Conservation (phyloP, 2,329 filamentous ascomycete species). For the Cladorrhinum sp. region DNA sequence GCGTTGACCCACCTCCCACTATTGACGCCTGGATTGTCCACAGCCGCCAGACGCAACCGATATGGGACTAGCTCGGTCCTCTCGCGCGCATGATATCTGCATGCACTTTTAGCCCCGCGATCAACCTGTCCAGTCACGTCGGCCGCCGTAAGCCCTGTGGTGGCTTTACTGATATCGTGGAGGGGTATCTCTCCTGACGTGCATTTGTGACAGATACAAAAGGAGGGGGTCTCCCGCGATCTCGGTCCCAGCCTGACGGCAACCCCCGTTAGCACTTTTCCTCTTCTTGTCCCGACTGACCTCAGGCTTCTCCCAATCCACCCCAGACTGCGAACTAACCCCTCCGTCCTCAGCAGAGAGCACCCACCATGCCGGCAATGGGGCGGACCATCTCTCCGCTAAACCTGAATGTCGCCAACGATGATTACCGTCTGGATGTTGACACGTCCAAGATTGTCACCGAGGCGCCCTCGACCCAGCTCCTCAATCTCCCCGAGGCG, state of each 20-base stretch:
- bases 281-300: no score
- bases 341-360: neutral
- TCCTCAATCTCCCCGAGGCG: neutral
- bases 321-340: no score
- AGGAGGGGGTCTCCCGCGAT: neutral
- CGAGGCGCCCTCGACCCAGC: neutral
- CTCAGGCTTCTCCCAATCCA: no score
- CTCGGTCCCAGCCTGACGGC: neutral
- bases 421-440: neutral
- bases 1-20: no score
- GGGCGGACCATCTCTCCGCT: neutral
- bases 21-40: neutral
- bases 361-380: neutral
- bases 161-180: neutral
- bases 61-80: neutral
- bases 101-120: neutral
- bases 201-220: neutral
- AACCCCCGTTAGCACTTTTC: no score
- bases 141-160: neutral
- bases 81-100: neutral
- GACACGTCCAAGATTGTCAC: neutral
- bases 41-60: neutral
- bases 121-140: neutral
- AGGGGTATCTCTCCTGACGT: neutral
- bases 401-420: neutral